Evolutionary conservation across 2,329 filamentous ascomycete species (phyloP), one percentile per base, ranked within the genome.

Genomic region (Ciborinia camelliae): DNA sequence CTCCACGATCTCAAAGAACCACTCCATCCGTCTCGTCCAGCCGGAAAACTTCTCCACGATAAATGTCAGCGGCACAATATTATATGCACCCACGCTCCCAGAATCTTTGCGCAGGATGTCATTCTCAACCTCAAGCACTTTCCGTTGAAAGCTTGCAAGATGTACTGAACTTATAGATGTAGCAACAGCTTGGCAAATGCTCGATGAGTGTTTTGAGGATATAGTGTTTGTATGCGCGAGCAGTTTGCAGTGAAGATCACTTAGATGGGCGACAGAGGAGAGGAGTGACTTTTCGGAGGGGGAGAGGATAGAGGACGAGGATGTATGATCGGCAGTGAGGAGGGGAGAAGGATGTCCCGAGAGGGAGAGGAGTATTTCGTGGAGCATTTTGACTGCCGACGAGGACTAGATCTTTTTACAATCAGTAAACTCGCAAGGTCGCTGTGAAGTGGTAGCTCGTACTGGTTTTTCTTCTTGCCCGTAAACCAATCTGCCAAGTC

Each of bases 361-460:
- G 78, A 98, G 88, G 77, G 93, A 94, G 78, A 99, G 89, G 78
- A 98, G 87, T 80, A 99, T 92, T 83, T 99, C 95, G 85, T 98
- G 95, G 77, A 99, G 90, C 95, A 99, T 99, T 66, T 47, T 70
- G 63, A 35, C 12, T 54, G 39, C 8, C 47, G 52, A 60, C 45
- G 39, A 10, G 50, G 52, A 60, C 45, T 71, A 32, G 39, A 55
- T 30, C 30, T 53, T 32, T 28, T 65, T n/a, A 65, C 28, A 30
- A 57, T 63, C 26, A 61, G 48, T 62, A 65, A 47, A 62, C 59
- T 41, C 54, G 37, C 23, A 45, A 32, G 50, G 50, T 54, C 66
- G 67, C 66, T 30, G 52, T 28, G 63, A 51, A 61, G 57, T 67
- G 47, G n/a, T 26, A 35, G 14, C 20, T 37, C 23, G n/a, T 61